A percentile compares a stretch with the other conserved stretches of the same genome.
Conservation (phyloP, 2,329 filamentous ascomycete genomes). For the Aurifilum marmelostoma region DNA sequence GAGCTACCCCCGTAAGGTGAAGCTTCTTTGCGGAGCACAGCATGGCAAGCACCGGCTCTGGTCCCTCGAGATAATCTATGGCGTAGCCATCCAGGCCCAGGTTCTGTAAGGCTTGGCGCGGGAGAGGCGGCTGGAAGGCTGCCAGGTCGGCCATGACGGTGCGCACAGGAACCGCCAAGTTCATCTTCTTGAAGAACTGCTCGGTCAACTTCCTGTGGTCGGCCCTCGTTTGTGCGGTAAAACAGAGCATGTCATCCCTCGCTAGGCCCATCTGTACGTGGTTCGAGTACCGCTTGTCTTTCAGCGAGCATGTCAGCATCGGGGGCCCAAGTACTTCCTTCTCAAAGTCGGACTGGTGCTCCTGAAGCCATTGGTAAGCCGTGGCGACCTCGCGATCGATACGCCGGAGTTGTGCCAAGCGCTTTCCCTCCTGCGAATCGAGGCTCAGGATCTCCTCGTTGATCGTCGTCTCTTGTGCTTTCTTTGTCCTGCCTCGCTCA, state of each 20-base stretch:
- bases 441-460: slow-evolving; percentile 60
- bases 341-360: slow-evolving; percentile 70
- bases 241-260: slow-evolving; percentile 59
- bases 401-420: slow-evolving; percentile 65
- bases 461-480: slow-evolving; percentile 42
- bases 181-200: slow-evolving; percentile 65
- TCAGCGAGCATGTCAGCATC: slow-evolving; percentile 78
- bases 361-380: slow-evolving; percentile 82
- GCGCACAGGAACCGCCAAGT: slow-evolving; percentile 73
- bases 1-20: slow-evolving; percentile 68
- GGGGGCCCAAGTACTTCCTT: slow-evolving; percentile 81
- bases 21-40: slow-evolving; percentile 75
- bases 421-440: slow-evolving; percentile 75
- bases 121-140: slow-evolving; percentile 58
- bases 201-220: slow-evolving; percentile 77
- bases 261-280: slow-evolving; percentile 57
- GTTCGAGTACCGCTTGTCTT: slow-evolving; percentile 67
- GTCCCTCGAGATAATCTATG: slow-evolving; percentile 77
- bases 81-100: slow-evolving; percentile 80
- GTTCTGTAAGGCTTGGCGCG: slow-evolving; percentile 54
- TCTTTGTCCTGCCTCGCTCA: slow-evolving; percentile 46
- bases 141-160: slow-evolving; percentile 59
- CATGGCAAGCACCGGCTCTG: slow-evolving; percentile 83
- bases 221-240: slow-evolving; percentile 75
- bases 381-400: slow-evolving; percentile 65